Base-by-base conservation (phyloP, 2,329 filamentous ascomycete species). In the Metarhizium anisopliae region DNA sequence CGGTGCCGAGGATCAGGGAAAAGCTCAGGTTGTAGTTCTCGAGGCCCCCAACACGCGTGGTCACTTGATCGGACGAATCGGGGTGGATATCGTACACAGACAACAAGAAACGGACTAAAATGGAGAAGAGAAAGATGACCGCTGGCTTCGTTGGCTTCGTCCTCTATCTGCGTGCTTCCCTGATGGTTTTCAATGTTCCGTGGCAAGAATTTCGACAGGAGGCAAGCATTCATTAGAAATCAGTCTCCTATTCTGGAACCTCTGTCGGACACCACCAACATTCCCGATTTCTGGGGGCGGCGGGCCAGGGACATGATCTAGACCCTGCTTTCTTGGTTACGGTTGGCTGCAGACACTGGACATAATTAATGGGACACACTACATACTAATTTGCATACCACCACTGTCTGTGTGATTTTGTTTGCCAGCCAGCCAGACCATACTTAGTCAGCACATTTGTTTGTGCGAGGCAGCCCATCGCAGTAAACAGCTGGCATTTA, bases 211-310 rank as follows among this genome's bases (percentile, higher is more conserved):
- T 54, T 32, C 32, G 40, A 40, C 38, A 29, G 38, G 35, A 51
- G 40, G 13, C 35, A 25, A 50, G 18, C 8, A 40, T 18, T 30
- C 52, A 57, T 56, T 56, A 54, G 55, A 52, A 59, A 55, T 55
- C 50, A 20, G 43, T 59, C 59, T 42, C 59, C 55, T 60, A 56
- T 60, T 57, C 59, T 52, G 53, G 52, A 50, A 52, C 42, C 45
- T 50, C 49, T 13, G 29, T 20, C 56, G 42, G 43, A 49, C n/a
- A 35, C 50, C 30, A 10, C 49, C 30, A 51, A 16, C 36, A 8
- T 13, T 14, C 30, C 11, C 13, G 14, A 32, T 30, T 8, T 50
- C 7, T 32, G 5, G 6, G 30, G 50, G 50, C 7, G 50, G 50
- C 35, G 50, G 50, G 50, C 50, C 50, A 51, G 32, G 32, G 36